Conservation (phyloP, 1,139 yeast species). For the Kurtzmaniella quercitrusa region DNA sequence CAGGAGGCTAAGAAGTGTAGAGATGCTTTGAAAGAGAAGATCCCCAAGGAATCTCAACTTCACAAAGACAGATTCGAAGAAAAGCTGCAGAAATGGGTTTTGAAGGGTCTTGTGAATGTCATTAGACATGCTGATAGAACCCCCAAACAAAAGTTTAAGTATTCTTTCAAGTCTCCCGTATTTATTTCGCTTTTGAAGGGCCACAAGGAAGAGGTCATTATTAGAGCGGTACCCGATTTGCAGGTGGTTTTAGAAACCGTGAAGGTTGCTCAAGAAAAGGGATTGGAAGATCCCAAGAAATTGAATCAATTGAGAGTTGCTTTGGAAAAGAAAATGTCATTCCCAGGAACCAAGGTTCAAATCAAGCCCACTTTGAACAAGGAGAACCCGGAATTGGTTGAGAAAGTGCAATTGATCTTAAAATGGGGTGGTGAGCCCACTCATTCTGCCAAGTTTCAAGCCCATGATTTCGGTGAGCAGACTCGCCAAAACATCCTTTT, state of each 20-base stretch:
- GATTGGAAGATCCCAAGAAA: conserved; percentile 77
- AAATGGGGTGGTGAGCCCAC: conserved; percentile 99
- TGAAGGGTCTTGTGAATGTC: conserved; percentile 88
- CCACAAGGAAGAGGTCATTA: conserved; percentile 92
- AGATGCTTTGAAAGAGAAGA: conserved; percentile 36
- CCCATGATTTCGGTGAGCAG: conserved; percentile 92
- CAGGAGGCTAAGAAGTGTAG: conserved; percentile 49
- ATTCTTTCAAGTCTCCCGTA: conserved; percentile 83
- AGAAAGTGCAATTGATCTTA: conserved; percentile 89
- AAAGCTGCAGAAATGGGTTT: conserved; percentile 93
- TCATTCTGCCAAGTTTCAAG: conserved; percentile 93
- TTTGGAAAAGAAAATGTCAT: conserved; percentile 77
- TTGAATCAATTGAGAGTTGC: conserved; percentile 75
- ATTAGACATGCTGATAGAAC: conserved; percentile 98
- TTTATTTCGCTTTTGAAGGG: conserved; percentile 89
- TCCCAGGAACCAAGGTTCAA: conserved; percentile 97
- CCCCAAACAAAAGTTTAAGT: conserved; percentile 97
- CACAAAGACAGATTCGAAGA: conserved; percentile 55
- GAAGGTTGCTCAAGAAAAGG: conserved; percentile 69
- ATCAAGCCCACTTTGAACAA: conserved; percentile 78
- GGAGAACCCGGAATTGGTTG: conserved; percentile 64
- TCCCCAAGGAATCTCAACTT: conserved; percentile 35
- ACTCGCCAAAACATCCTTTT: conserved; percentile 86
- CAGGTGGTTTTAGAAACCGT: conserved; percentile 84
- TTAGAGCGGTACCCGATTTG: conserved; percentile 82